Percentiles rank a stretch among this genome's conserved stretches.
Evolutionary conservation across 441 rosid genomes (phyloP).

Genomic region (Dalechampia spathulata): DNA sequence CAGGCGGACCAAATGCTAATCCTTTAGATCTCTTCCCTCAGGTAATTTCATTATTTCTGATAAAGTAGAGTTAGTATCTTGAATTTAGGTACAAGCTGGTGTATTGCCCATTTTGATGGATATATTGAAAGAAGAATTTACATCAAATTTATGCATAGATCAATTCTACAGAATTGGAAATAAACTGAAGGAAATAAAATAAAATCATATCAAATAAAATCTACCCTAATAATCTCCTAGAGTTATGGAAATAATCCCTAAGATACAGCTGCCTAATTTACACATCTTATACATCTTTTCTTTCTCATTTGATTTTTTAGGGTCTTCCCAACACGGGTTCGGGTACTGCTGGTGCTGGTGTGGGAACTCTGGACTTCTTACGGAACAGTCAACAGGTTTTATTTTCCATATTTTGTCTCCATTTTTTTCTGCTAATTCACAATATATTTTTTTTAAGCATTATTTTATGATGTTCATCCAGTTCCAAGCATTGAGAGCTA

Average conservation of each 20-base stretch:
- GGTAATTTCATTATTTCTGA: conserved; percentile 26
- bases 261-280: no score
- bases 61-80: neutral
- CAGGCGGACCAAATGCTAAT: conserved; percentile 83
- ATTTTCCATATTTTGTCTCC: neutral
- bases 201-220: no score
- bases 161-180: no score
- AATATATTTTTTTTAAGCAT: neutral
- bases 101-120: no score
- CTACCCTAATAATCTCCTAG: no score
- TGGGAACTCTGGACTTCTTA: conserved; percentile 72
- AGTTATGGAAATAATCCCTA: no score
- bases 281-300: neutral
- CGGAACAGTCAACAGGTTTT: conserved; percentile 84
- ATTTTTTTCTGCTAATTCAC: neutral
- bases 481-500: conserved; percentile 91
- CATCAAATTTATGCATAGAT: no score
- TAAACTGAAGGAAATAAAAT: no score
- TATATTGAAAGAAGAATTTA: no score
- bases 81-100: neutral
- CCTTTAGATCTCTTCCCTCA: conserved; percentile 96
- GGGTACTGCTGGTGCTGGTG: conserved; percentile 43
- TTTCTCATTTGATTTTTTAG: conserved; percentile 21
- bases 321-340: conserved; percentile 80
- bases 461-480: conserved; percentile 17